A percentile compares a stretch with the other conserved stretches of the same genome.
Conservation (phyloP, 2,329 filamentous ascomycete species). For the Arthrobotrys sphaeroides region DNA sequence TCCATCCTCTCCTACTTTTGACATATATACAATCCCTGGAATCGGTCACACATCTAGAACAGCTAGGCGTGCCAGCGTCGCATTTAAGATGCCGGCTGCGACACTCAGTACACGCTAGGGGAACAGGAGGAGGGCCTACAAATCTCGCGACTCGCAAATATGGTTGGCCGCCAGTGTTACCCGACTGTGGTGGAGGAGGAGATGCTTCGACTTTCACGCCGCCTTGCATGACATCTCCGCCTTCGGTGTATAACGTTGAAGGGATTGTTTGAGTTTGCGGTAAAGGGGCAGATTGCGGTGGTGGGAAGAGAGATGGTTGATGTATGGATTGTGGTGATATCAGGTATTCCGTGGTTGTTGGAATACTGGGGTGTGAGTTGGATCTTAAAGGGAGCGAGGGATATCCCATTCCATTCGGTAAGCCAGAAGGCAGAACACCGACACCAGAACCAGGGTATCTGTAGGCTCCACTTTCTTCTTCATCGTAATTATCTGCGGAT, state of each 20-base stretch:
- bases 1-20: conserved; percentile 66
- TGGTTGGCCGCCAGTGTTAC: conserved; percentile 36
- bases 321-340: conserved; percentile 50
- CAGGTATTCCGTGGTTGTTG: conserved; percentile 50
- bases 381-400: conserved; percentile 52
- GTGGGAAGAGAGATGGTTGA: conserved; percentile 42
- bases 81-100: conserved; percentile 67
- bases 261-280: conserved; percentile 46
- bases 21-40: conserved; percentile 66
- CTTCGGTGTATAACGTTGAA: conserved; percentile 47
- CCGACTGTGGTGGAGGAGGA: conserved; percentile 31
- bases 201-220: conserved; percentile 51
- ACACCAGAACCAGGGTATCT: conserved; percentile 52
- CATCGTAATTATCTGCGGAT: conserved; percentile 50
- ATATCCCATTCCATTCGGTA: conserved; percentile 53
- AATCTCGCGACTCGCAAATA: conserved; percentile 58
- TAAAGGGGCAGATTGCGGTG: conserved; percentile 34
- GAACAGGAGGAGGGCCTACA: conserved; percentile 57
- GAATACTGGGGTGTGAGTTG: conserved; percentile 50
- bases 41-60: conserved; percentile 63
- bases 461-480: conserved; percentile 51
- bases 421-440: conserved; percentile 49
- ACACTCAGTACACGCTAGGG: conserved; percentile 66
- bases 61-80: conserved; percentile 65
- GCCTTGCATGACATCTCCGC: conserved; percentile 51